phyloP scores from a whole-genome alignment of 495 filamentous ascomycete genomes.

The Podospora australis region DNA sequence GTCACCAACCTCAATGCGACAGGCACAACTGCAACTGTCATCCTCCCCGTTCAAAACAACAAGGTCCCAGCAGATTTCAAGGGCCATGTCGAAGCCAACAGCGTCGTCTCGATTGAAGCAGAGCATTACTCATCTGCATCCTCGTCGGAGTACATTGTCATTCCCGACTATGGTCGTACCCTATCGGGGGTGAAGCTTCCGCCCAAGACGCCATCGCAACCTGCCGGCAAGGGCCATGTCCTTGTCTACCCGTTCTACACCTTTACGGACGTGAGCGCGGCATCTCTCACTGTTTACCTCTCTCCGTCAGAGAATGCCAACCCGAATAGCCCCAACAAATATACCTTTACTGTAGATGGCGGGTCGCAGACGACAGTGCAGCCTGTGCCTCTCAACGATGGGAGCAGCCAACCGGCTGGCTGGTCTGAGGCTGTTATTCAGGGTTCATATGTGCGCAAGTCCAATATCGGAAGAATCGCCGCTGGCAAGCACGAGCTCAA shows the following conservation, averaged over 20 bases:
- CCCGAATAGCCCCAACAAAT: constrained; percentile 46
- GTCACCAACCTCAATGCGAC: constrained; percentile 36
- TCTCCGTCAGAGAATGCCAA: constrained; percentile 47
- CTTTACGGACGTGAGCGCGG: constrained; percentile 37
- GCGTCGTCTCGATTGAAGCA: constrained; percentile 49
- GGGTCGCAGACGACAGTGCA: constrained; percentile 36
- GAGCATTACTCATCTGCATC: constrained; percentile 41
- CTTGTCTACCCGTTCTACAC: constrained; percentile 55
- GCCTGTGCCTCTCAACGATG: constrained; percentile 37
- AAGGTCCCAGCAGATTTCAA: constrained; percentile 41
- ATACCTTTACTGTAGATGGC: constrained; percentile 47
- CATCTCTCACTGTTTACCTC: constrained; percentile 50
- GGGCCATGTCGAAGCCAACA: constrained; percentile 52
- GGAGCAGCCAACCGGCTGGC: constrained; percentile 38
- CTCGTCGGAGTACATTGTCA: constrained; percentile 32
- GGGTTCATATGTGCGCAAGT: constrained; percentile 45
- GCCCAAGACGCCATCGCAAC: constrained; percentile 37
- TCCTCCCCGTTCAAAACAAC: constrained; percentile 48
- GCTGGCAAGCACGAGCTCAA: constrained; percentile 45
- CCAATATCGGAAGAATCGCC: constrained; percentile 32
- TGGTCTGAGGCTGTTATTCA: constrained; percentile 48
- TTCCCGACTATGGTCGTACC: constrained; percentile 47
- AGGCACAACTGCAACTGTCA: constrained; percentile 37
- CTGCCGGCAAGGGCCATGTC: constrained; percentile 33
- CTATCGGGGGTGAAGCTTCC: constrained; percentile 47